phyloP scores from a whole-genome alignment of 2,329 filamentous ascomycete species.

The Tolypocladium cylindrosporum region DNA sequence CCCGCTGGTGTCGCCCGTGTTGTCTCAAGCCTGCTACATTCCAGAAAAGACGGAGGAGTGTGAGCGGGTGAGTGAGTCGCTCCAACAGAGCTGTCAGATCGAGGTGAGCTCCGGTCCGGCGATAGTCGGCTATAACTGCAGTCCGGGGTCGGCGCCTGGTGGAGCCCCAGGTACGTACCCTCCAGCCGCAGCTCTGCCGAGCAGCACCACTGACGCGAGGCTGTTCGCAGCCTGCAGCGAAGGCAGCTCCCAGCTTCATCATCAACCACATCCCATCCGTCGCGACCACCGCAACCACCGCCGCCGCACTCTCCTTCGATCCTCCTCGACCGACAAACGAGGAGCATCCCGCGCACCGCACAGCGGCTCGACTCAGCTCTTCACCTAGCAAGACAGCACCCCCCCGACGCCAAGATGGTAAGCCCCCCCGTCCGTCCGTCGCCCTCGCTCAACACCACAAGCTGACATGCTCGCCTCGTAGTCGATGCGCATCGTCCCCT shows the following conservation, averaged over 20 bases:
- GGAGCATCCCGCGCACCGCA: not conserved
- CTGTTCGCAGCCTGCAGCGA: slow-evolving; percentile 15
- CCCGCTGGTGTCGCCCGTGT: not conserved
- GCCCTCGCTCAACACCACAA: slow-evolving; percentile 1
- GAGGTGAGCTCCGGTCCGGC: not conserved
- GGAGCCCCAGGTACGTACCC: not conserved
- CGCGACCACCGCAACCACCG: slow-evolving; percentile 1
- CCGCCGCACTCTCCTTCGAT: not conserved
- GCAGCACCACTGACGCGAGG: slow-evolving; percentile 12
- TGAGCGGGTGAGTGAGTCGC: not conserved
- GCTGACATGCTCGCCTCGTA: slow-evolving; percentile 25
- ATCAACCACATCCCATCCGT: slow-evolving; percentile 4
- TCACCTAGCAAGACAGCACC: not conserved
- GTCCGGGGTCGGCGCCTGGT: slow-evolving; percentile 5
- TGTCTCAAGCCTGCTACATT: not conserved
- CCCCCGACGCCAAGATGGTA: slow-evolving; percentile 36
- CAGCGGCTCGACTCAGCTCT: not conserved
- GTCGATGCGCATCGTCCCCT: slow-evolving; percentile 85
- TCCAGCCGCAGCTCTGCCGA: not conserved
- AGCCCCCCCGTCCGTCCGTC: slow-evolving; percentile 10
- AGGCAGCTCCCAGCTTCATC: slow-evolving; percentile 4
- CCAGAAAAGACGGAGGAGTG: too few relatives aligned
- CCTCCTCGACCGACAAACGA: not conserved
- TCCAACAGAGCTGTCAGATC: not conserved
- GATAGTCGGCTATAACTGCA: not conserved